Conservation (phyloP, 2,329 filamentous ascomycete species). For the Ophiostoma pallidulum region DNA sequence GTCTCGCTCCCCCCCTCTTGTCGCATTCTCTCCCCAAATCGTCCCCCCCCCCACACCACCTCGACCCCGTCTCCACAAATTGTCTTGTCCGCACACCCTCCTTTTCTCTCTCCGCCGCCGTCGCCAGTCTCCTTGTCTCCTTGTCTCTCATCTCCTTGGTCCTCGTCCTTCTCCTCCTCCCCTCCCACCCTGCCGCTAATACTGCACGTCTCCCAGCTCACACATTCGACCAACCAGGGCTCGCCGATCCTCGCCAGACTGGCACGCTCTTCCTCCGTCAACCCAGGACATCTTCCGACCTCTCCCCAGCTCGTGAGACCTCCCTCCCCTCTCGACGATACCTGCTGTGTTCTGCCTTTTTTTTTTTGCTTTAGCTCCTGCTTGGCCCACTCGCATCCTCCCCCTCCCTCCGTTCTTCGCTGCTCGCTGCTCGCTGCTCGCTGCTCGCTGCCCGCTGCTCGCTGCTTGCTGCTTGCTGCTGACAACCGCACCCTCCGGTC, state of each 20-base stretch:
- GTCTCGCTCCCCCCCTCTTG: background rate
- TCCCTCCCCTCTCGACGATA: background rate
- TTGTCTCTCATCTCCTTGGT: background rate
- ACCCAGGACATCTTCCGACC: background rate
- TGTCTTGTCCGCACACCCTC: constrained; percentile 7
- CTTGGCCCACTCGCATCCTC: background rate
- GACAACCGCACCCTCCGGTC: too few relatives aligned
- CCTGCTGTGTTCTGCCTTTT: background rate
- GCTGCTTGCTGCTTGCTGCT: background rate
- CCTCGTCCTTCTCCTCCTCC: background rate
- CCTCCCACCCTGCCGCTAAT: background rate
- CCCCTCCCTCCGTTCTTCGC: background rate
- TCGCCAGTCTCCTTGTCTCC: background rate
- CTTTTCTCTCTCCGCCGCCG: background rate
- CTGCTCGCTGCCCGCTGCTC: background rate
- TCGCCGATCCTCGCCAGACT: background rate
- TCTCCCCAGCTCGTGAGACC: background rate
- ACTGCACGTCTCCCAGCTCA: background rate
- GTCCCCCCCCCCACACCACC: constrained; percentile 3
- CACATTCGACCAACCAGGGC: constrained; percentile 1
- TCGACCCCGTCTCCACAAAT: constrained; percentile 1
- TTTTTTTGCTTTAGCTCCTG: background rate
- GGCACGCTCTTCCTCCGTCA: background rate
- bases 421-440: background rate
- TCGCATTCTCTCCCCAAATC: constrained; percentile 1